These are phyloP conservation scores for Fusarium verticillioides DNA, from an alignment of 2,329 filamentous ascomycete genomes.

Conservation along the genomic window DNA sequence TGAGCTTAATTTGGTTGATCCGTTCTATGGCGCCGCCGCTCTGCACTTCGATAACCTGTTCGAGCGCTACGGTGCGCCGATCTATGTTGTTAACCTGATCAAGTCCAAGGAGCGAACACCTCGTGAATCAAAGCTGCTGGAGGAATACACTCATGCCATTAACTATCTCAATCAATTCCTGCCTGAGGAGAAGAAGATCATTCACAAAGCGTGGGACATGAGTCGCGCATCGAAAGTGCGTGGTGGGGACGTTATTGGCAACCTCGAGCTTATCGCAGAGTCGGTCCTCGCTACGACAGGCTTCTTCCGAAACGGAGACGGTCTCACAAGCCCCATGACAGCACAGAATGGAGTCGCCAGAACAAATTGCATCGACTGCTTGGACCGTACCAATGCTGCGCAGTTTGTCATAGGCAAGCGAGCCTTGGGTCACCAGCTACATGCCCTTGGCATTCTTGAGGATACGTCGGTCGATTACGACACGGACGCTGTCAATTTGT, in stretches of 20 bases:
- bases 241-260: slow-evolving; percentile 93
- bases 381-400: slow-evolving; percentile 96
- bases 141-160: slow-evolving; percentile 88
- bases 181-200: slow-evolving; percentile 83
- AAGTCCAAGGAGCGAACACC: slow-evolving; percentile 89
- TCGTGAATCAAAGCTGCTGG: slow-evolving; percentile 88
- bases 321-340: slow-evolving; percentile 67
- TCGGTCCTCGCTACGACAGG: slow-evolving; percentile 86
- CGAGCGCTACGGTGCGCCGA: slow-evolving; percentile 88
- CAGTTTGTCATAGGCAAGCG: slow-evolving; percentile 98
- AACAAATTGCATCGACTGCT: slow-evolving; percentile 97
- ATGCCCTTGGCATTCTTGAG: slow-evolving; percentile 88
- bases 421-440: slow-evolving; percentile 89
- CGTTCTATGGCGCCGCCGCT: slow-evolving; percentile 92
- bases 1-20: slow-evolving; percentile 93
- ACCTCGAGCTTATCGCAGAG: slow-evolving; percentile 88
- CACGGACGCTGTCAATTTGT: slow-evolving; percentile 93
- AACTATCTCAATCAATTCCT: slow-evolving; percentile 95
- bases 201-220: slow-evolving; percentile 98
- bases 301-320: slow-evolving; percentile 94
- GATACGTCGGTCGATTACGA: slow-evolving; percentile 88
- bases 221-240: slow-evolving; percentile 91
- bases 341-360: slow-evolving; percentile 93
- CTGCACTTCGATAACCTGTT: slow-evolving; percentile 97
- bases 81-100: slow-evolving; percentile 92